These are phyloP conservation scores for Westerdykella ornata DNA, from an alignment of 2,329 filamentous ascomycete genomes.

Conservation along the genomic window DNA sequence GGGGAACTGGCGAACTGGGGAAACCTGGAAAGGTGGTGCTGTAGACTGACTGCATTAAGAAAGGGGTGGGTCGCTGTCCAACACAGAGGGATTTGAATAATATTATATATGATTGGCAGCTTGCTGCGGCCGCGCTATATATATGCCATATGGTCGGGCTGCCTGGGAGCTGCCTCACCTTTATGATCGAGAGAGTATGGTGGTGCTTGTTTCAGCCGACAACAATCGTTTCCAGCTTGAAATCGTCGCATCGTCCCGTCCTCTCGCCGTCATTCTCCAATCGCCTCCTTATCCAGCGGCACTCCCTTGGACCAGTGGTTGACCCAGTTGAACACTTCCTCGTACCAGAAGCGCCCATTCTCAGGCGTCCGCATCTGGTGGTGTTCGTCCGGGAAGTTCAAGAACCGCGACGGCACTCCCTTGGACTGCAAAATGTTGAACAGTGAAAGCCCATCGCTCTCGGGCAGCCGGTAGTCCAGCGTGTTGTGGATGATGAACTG, in stretches of 20 bases:
- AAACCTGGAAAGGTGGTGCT: too few relatives aligned
- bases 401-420: conserved; percentile 66
- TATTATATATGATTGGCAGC: too few relatives aligned
- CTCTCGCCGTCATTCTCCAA: conserved; percentile 19
- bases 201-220: too few relatives aligned
- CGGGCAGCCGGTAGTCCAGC: conserved; percentile 79
- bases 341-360: conserved; percentile 89
- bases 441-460: conserved; percentile 74
- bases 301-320: conserved; percentile 30
- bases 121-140: too few relatives aligned
- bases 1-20: neutral
- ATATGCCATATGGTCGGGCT: too few relatives aligned
- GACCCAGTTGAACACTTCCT: conserved; percentile 40
- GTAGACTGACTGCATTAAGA: too few relatives aligned
- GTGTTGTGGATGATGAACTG: conserved; percentile 87
- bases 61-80: too few relatives aligned
- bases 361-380: conserved; percentile 84
- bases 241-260: too few relatives aligned
- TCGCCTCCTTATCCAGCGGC: conserved; percentile 23
- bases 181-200: too few relatives aligned
- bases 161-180: too few relatives aligned
- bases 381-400: conserved; percentile 74
- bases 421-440: conserved; percentile 80
- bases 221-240: too few relatives aligned
- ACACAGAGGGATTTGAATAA: too few relatives aligned